Evolutionary conservation across 208 protist genomes (phyloP).

Genomic region (Kentomonas sorsogonicus): DNA sequence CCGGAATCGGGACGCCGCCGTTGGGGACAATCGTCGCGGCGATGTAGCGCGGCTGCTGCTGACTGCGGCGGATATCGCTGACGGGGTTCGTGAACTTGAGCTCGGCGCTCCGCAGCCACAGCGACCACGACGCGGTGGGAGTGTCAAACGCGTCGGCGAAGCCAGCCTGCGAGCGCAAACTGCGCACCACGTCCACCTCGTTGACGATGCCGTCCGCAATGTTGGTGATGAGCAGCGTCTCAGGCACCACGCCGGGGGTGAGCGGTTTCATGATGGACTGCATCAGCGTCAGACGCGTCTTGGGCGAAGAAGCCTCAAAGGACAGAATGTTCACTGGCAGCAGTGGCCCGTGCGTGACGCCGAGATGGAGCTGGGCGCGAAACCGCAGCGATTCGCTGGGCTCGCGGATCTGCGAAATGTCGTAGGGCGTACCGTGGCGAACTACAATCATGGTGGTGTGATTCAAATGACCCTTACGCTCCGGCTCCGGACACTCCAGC

Average conservation of each 20-base stretch:
- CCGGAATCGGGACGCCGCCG: conserved; percentile 67
- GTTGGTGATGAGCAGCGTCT: conserved; percentile 62
- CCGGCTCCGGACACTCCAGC: too few species aligned
- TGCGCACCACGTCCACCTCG: conserved; percentile 39
- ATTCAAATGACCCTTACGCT: too few species aligned
- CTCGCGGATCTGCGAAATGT: conserved; percentile 44
- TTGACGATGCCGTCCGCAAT: conserved; percentile 35
- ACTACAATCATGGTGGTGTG: conserved; percentile 56
- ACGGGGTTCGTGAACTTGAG: conserved; percentile 28
- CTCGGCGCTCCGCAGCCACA: conserved; percentile 74
- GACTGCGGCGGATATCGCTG: conserved; percentile 35
- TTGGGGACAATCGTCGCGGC: conserved; percentile 32
- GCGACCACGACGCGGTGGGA: conserved; percentile 38
- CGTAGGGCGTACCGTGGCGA: conserved; percentile 49
- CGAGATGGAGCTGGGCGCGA: conserved; percentile 44
- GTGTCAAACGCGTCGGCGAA: conserved; percentile 64
- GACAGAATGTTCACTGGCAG: conserved; percentile 41
- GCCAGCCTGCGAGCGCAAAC: conserved; percentile 30
- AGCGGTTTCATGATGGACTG: conserved; percentile 28
- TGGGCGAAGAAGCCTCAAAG: conserved; percentile 30
- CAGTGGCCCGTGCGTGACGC: conserved; percentile 23
- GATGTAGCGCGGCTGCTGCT: conserved; percentile 32
- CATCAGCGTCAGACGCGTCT: conserved; percentile 32
- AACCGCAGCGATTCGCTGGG: conserved; percentile 28
- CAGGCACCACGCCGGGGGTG: conserved; percentile 17